phyloP scores from a whole-genome alignment of 345 rosid species.

The Dipteronia sinensis region DNA sequence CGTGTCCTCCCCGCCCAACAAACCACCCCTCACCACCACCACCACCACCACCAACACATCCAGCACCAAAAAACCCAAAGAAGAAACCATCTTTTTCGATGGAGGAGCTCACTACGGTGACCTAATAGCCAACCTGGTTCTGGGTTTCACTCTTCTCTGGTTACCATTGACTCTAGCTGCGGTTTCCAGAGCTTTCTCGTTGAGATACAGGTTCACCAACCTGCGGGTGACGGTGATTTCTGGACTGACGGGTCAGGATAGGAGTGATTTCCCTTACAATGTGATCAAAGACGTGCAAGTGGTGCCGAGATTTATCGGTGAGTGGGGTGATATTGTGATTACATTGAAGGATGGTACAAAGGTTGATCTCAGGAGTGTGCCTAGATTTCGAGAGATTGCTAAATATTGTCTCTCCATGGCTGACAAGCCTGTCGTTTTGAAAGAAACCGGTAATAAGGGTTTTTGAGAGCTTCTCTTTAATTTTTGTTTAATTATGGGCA shows the following conservation, averaged over 20 bases:
- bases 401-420: conserved; percentile 77
- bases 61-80: conserved; percentile 35
- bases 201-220: conserved; percentile 91
- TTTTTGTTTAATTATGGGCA: background rate
- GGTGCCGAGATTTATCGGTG: conserved; percentile 91
- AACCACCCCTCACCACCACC: conserved; percentile 27
- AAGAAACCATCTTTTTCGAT: conserved; percentile 78
- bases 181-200: conserved; percentile 72
- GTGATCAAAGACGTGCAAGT: conserved; percentile 89
- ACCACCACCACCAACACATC: background rate
- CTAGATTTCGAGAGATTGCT: conserved; percentile 87
- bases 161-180: conserved; percentile 93
- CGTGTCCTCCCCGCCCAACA: conserved; percentile 59
- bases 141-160: conserved; percentile 90
- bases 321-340: conserved; percentile 91
- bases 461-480: conserved; percentile 25
- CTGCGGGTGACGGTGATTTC: conserved; percentile 90
- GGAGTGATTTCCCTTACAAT: conserved; percentile 89
- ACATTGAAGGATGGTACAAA: conserved; percentile 77
- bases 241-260: conserved; percentile 77
- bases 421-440: conserved; percentile 54
- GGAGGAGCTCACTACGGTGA: conserved; percentile 98
- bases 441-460: conserved; percentile 57
- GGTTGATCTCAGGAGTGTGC: conserved; percentile 87
- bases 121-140: conserved; percentile 71